Conservation (phyloP, 1,284 basidiomycete species). For the Naganishia albida region DNA sequence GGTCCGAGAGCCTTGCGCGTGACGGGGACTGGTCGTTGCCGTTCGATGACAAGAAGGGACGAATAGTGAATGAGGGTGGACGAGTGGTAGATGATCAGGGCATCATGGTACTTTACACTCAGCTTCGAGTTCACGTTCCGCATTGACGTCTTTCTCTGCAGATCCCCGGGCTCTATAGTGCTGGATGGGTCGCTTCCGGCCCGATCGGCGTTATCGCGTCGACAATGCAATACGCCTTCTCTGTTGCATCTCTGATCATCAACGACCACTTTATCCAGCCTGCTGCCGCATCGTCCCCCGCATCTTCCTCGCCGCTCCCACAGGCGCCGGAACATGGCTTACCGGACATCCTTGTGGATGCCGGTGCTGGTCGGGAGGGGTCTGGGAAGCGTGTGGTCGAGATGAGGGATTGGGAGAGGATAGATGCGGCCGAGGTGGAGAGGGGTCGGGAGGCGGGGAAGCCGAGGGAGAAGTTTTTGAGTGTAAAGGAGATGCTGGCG, state of each 20-base stretch:
- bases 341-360: constrained; percentile 42
- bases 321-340: constrained; percentile 2
- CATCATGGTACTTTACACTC: constrained; percentile 41
- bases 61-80: constrained; percentile 50
- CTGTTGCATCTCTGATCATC: constrained; percentile 45
- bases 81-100: constrained; percentile 48
- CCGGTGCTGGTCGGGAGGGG: constrained; percentile 12
- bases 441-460: constrained; percentile 40
- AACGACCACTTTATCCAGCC: constrained; percentile 40
- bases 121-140: too few species aligned
- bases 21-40: constrained; percentile 43
- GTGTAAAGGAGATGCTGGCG: constrained; percentile 62
- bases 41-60: constrained; percentile 52
- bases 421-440: constrained; percentile 44
- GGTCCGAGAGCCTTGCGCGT: constrained; percentile 62
- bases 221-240: constrained; percentile 92
- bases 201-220: constrained; percentile 89
- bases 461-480: constrained; percentile 54
- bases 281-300: not conserved
- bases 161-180: constrained; percentile 75
- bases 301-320: not conserved
- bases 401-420: constrained; percentile 45
- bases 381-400: constrained; percentile 42
- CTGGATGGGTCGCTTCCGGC: constrained; percentile 91
- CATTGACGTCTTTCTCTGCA: constrained; percentile 22